Conservation (phyloP, 1,139 yeast species). For the Pichia sp. region DNA sequence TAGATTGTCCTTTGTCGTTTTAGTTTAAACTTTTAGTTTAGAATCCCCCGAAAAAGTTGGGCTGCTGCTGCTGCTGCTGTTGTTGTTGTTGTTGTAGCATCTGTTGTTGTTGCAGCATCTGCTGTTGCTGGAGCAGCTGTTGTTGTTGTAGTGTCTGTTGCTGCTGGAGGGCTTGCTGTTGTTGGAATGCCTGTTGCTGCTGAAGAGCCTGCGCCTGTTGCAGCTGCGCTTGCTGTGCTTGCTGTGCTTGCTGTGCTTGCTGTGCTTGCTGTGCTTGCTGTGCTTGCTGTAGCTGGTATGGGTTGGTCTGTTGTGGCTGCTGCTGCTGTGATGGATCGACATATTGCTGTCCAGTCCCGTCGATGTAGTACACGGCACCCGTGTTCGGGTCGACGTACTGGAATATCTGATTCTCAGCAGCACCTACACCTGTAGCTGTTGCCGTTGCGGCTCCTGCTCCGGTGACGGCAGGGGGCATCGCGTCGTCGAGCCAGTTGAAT, state of each 20-base stretch:
- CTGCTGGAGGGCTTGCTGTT: constrained; percentile 4
- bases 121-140: constrained; percentile 11
- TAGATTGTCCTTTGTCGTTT: background rate
- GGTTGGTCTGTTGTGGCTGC: constrained; percentile 44
- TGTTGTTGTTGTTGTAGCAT: constrained; percentile 7
- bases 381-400: constrained; percentile 63
- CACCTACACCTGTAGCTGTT: background rate
- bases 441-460: too few species aligned
- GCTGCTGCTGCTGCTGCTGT: constrained; percentile 18
- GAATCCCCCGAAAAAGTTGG: constrained; percentile 24
- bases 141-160: constrained; percentile 29
- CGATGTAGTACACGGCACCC: constrained; percentile 57
- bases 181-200: background rate
- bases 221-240: constrained; percentile 26
- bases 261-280: constrained; percentile 32
- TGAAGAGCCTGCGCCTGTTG: constrained; percentile 28
- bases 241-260: constrained; percentile 41
- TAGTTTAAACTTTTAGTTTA: constrained; percentile 3
- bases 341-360: constrained; percentile 55
- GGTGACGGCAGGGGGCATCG: constrained; percentile 23
- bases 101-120: constrained; percentile 27
- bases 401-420: constrained; percentile 36
- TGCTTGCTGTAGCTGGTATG: constrained; percentile 40
- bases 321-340: constrained; percentile 56
- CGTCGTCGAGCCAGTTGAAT: constrained; percentile 36